A percentile compares a stretch with the other conserved stretches of the same genome.
phyloP scores from a whole-genome alignment of 2,329 filamentous ascomycete species.

The Fusarium foetens region DNA sequence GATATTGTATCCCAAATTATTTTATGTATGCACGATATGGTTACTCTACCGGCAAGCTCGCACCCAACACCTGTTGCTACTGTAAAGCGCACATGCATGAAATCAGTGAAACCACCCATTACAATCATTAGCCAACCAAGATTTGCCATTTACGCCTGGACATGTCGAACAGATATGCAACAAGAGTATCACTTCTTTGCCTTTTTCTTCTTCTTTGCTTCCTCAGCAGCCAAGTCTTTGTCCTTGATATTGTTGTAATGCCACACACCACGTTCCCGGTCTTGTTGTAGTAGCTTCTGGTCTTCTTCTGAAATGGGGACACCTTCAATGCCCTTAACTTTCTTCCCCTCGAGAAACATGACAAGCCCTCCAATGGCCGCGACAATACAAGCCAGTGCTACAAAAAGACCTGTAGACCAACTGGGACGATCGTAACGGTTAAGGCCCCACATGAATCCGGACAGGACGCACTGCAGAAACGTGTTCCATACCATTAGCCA shows the following conservation, averaged over 20 bases:
- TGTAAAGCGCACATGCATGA: neutral
- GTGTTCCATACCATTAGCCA: constrained; percentile 85
- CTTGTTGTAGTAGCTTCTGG: constrained; percentile 58
- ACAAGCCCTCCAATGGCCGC: constrained; percentile 75
- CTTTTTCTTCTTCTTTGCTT: constrained; percentile 40
- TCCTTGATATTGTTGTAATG: constrained; percentile 62
- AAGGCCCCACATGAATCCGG: constrained; percentile 85
- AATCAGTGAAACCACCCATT: neutral
- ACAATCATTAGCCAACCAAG: neutral
- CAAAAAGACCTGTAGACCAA: constrained; percentile 83
- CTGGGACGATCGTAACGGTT: constrained; percentile 78
- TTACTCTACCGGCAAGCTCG: neutral
- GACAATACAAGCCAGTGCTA: constrained; percentile 76
- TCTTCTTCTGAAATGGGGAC: constrained; percentile 70
- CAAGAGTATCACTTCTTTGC: constrained; percentile 22
- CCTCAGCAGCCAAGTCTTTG: constrained; percentile 41
- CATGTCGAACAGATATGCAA: neutral
- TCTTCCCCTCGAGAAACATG: constrained; percentile 76
- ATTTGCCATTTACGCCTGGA: neutral
- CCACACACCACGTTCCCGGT: constrained; percentile 64
- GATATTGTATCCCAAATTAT: neutral
- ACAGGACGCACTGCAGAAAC: constrained; percentile 77
- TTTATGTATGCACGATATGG: neutral
- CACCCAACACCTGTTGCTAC: neutral
- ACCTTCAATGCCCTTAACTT: constrained; percentile 77